Evolutionary conservation across 2,329 filamentous ascomycete genomes (phyloP), one percentile per base, ranked within the genome.

Genomic region (Hyphodiscus sp.): DNA sequence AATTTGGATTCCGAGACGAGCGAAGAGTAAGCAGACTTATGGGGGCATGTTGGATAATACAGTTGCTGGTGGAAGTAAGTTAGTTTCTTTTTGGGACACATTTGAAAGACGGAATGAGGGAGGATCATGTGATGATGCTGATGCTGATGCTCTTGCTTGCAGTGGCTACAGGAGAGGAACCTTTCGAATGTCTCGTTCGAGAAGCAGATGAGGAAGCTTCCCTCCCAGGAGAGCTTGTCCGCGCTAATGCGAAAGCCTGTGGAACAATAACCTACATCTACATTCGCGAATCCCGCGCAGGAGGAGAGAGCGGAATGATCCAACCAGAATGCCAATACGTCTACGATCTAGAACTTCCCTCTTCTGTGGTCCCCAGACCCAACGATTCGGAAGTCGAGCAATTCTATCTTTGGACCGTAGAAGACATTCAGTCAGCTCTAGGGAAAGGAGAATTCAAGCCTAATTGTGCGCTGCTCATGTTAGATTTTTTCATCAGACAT

Each of bases 401-500:
- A 56, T 95, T 95, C 65, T 73, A 80, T 58, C 72, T 91, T 58
- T 82, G 83, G 79, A 83, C 79, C 1, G 77, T 96, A 42, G 81
- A 87, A n/a, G 80, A 95, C 70, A 81, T 95, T 45, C 80, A 84
- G 69, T 74, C 77, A 53, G 83, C 85, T 45, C 73, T 99, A 65
- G 78, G 77, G 16, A 74, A 75, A 50, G 89, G 88, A 15, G 80
- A 86, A 62, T 99, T 92, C 75, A 99, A 99, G 75, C 87, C 91
- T 1, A 97, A 97, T 69, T 96, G 91, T 70, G 86, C 88, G 15
- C 69, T 94, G 54, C 81, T 95, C 47, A 73, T 94, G 67, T 71
- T 96, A 45, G 91, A 97, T 69, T 99, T 97, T 73, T 88, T 99
- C 67, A 77, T 95, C 61, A 80, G 92, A 50, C 89, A 91, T 70